Evolutionary conservation across 2,329 filamentous ascomycete genomes (phyloP), one percentile per base, ranked within the genome.

Genomic region (Reticulascus tulasneorum): DNA sequence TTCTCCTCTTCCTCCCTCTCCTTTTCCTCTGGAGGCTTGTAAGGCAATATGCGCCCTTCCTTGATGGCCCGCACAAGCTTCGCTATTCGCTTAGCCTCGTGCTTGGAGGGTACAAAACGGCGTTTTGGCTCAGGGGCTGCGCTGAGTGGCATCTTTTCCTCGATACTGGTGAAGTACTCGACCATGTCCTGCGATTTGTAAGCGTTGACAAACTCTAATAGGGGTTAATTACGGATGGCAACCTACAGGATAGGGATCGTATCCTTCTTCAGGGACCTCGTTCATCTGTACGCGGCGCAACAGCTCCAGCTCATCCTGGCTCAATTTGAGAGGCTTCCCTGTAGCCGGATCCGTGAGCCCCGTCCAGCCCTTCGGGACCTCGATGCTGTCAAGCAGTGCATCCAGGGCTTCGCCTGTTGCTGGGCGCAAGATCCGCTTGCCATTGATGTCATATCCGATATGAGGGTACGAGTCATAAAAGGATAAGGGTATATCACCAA

Each of bases 381-480:
- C 93, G 52, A 98, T 98, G 63, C 86, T 96, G 53, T 98, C 91
- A 9, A 98, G 73, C 27, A 98, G 73, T 10, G 89, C 88, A 69
- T 98, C 93, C 21, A 98, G 69, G 23, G 93, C 93, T 58, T 95
- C 85, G 34, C 91, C 91, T 49, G 89, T 91, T 5, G 94, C 93
- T 7, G 93, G 93, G 34, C 93, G 84, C 82, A 95, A 86, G 47
- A 98, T 95, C 63, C 86, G 94, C 75, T 94, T 96, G 61, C 93
- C 93, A 61, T 98, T 94, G 67, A 98, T 97, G 53, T 96, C 87
- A 65, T 98, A 98, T 41, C 93, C 93, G 57, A 98, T 96, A 59
- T 98, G 93, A 33, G 93, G 93, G 58, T 96, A 98, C 23, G 87
- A 85, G 60, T 98, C 93, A 69, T 98, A 98, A 65, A 95, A 97